Conservation (phyloP, 1,284 basidiomycete genomes). For the Amylostereum areolatum region DNA sequence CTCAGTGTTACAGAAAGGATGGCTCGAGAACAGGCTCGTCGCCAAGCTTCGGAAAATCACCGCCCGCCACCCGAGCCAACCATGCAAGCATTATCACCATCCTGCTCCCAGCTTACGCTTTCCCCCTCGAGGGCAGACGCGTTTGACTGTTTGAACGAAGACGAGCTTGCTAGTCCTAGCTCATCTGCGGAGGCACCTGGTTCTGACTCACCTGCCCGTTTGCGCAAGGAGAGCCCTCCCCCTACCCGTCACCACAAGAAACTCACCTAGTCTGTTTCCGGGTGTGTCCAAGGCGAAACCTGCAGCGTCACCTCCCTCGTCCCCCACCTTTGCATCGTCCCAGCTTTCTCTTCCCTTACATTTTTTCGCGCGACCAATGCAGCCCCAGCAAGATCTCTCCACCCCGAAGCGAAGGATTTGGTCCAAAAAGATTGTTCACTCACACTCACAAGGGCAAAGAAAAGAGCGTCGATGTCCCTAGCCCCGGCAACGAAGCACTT, state of each 20-base stretch:
- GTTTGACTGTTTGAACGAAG: not conserved
- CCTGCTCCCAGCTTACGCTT: slow-evolving; percentile 11
- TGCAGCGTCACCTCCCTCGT: slow-evolving; percentile 7
- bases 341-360: slow-evolving; percentile 11
- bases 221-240: slow-evolving; percentile 7
- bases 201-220: not conserved
- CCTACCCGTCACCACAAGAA: slow-evolving; percentile 6
- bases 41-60: slow-evolving; percentile 10
- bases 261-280: slow-evolving; percentile 11
- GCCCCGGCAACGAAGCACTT: slow-evolving; percentile 12
- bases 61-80: slow-evolving; percentile 5
- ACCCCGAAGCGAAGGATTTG: slow-evolving; percentile 19
- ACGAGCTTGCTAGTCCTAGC: slow-evolving; percentile 6
- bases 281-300: slow-evolving; percentile 8
- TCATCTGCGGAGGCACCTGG: slow-evolving; percentile 9
- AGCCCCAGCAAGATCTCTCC: slow-evolving; percentile 11
- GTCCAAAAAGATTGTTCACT: slow-evolving; percentile 22
- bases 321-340: slow-evolving; percentile 13
- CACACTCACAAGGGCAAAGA: slow-evolving; percentile 24
- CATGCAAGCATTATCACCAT: not conserved
- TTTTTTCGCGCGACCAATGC: slow-evolving; percentile 6
- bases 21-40: slow-evolving; percentile 15
- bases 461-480: slow-evolving; percentile 11
- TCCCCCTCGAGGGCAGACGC: not conserved
- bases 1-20: slow-evolving; percentile 22